phyloP scores from a whole-genome alignment of 108 stramenopile species.

The Skeletonema menzelii region DNA sequence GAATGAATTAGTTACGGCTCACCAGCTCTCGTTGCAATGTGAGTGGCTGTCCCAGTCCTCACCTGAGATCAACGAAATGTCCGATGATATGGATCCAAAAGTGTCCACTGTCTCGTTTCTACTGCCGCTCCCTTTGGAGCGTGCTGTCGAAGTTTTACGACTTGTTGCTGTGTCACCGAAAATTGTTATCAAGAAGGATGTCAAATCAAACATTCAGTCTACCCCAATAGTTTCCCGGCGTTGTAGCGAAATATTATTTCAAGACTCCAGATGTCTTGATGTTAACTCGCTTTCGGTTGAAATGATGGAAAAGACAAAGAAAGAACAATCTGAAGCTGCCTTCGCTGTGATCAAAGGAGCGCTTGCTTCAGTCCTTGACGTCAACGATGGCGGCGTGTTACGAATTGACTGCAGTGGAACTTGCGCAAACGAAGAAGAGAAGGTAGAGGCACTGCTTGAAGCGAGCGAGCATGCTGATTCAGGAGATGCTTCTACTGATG shows the following conservation, averaged over 20 bases:
- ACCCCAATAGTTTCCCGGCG: background rate
- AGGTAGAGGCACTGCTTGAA: conserved; percentile 3
- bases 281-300: conserved; percentile 51
- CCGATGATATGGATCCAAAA: background rate
- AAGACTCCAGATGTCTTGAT: conserved; percentile 44
- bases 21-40: conserved; percentile 22
- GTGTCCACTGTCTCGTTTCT: conserved; percentile 19
- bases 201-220: background rate
- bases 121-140: conserved; percentile 42
- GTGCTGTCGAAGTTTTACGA: conserved; percentile 35
- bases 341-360: conserved; percentile 56
- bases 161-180: conserved; percentile 26
- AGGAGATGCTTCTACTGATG: background rate
- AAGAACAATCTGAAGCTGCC: conserved; percentile 57
- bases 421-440: conserved; percentile 1
- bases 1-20: background rate
- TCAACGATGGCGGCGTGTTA: conserved; percentile 9
- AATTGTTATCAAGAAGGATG: conserved; percentile 9
- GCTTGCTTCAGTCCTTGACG: conserved; percentile 49
- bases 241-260: conserved; percentile 9
- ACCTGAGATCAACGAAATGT: background rate
- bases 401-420: background rate
- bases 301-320: conserved; percentile 45
- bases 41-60: conserved; percentile 21
- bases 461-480: conserved; percentile 14